Percentiles rank a stretch among this genome's conserved stretches.
phyloP scores from a whole-genome alignment of 176 grass and related monocot species.

The Triticum turgidum region DNA sequence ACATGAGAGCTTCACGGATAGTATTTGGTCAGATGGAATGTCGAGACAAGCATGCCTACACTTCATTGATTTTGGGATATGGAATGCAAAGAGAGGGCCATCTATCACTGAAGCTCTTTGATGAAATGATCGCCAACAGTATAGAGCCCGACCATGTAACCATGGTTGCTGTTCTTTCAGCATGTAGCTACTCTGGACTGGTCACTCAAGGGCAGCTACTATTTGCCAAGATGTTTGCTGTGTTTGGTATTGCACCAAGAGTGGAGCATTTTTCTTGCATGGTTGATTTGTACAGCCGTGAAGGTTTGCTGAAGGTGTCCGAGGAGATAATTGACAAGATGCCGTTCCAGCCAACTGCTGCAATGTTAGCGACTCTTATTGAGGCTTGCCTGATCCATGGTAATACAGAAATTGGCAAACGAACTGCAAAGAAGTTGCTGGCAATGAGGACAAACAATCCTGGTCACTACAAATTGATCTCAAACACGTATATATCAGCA shows the following conservation, averaged over 20 bases:
- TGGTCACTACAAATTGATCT: slow-evolving; percentile 59
- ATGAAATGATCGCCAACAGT: slow-evolving; percentile 46
- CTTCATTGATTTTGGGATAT: slow-evolving; percentile 65
- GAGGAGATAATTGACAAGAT: slow-evolving; percentile 50
- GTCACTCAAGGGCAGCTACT: slow-evolving; percentile 48
- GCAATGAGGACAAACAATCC: slow-evolving; percentile 55
- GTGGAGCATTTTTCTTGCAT: slow-evolving; percentile 68
- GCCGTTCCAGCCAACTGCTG: slow-evolving; percentile 57
- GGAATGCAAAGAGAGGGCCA: slow-evolving; percentile 58
- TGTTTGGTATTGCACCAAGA: slow-evolving; percentile 49
- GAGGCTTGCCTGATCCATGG: slow-evolving; percentile 57
- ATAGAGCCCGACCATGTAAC: slow-evolving; percentile 61
- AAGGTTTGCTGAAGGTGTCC: slow-evolving; percentile 57
- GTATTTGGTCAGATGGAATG: slow-evolving; percentile 51
- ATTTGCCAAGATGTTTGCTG: slow-evolving; percentile 50
- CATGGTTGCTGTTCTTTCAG: slow-evolving; percentile 69
- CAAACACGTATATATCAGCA: slow-evolving; percentile 60
- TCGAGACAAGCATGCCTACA: slow-evolving; percentile 48
- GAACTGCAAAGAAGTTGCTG: slow-evolving; percentile 57
- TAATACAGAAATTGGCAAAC: slow-evolving; percentile 48
- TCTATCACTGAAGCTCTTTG: slow-evolving; percentile 50
- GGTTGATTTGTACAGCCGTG: slow-evolving; percentile 61
- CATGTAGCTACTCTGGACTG: slow-evolving; percentile 62
- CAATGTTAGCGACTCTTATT: slow-evolving; percentile 65
- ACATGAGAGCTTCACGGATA: slow-evolving; percentile 32